Evolutionary conservation across 2,329 filamentous ascomycete species (phyloP), one percentile per base, ranked within the genome.

Genomic region (Botrytis aclada): DNA sequence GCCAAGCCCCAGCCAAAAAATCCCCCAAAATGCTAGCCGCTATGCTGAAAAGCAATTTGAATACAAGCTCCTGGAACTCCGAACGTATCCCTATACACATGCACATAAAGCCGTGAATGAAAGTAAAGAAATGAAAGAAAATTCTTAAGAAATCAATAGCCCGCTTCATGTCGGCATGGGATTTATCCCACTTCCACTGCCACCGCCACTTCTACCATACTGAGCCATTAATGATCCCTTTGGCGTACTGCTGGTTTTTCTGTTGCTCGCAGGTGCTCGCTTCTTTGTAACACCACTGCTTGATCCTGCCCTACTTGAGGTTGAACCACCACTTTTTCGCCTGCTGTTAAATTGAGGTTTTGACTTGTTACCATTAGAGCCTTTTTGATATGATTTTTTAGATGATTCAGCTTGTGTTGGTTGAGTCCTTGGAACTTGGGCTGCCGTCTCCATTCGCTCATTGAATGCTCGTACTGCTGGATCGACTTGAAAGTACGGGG

Each of bases 161-260:
- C 22, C 22, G 43, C 32, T 7, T 70, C 41, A 70, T 5, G 70
- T 72, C 10, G 70, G 62, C 70, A 72, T 75, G 37, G 78, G 77
- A 77, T 77, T 78, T 75, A 79, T 79, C 3, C 77, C 77, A 66
- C 78, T 78, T 41, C 71, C 69, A 47, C 74, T 72, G 12, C 61
- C 51, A 47, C 71, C 70, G 39, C 71, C 72, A 32, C 69, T 64
- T 60, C 71, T 64, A 7, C 67, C 45, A 45, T 62, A 69, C 34
- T 72, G 63, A 45, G 58, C 58, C 66, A 66, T 72, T 43, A 64
- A 58, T 56, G 39, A 70, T 51, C 32, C 69, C 67, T 22, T 73
- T 20, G 34, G 56, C 41, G 25, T 39, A 9, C 66, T 20, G 60
- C 72, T 61, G n/a, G 71, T 67, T 47, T 70, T 77, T 70, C 74